These are phyloP conservation scores for Wickerhamomyces rabaulensis DNA, from an alignment of 805 yeast genomes.

Conservation along the genomic window DNA sequence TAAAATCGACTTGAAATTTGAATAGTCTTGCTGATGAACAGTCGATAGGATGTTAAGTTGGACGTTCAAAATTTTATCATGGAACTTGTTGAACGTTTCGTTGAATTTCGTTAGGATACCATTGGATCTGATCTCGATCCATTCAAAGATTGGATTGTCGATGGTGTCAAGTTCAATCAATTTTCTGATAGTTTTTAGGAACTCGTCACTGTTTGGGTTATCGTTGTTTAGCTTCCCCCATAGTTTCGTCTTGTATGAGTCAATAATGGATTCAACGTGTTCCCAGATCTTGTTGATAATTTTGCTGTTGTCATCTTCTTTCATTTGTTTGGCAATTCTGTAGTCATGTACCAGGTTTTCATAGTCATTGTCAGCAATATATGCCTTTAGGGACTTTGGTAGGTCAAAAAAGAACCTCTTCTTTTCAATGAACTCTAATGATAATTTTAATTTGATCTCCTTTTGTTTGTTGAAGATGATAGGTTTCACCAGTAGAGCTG, in stretches of 20 bases:
- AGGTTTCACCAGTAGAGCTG: slow-evolving; percentile 54
- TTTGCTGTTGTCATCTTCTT: slow-evolving; percentile 25
- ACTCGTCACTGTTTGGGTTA: slow-evolving; percentile 17
- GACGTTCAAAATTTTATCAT: slow-evolving; percentile 33
- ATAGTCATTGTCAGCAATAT: slow-evolving; percentile 47
- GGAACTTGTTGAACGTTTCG: slow-evolving; percentile 37
- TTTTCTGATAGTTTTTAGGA: slow-evolving; percentile 43
- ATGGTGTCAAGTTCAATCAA: slow-evolving; percentile 57
- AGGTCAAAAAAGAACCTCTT: slow-evolving; percentile 52
- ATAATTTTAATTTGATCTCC: slow-evolving; percentile 42
- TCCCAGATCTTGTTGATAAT: slow-evolving; percentile 51
- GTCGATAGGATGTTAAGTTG: slow-evolving; percentile 37
- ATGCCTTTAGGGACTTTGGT: slow-evolving; percentile 42
- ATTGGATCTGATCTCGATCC: slow-evolving; percentile 49
- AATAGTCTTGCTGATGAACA: slow-evolving; percentile 29
- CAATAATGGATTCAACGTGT: slow-evolving; percentile 49
- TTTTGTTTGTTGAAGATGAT: slow-evolving; percentile 45
- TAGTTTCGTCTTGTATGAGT: slow-evolving; percentile 45
- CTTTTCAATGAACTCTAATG: slow-evolving; percentile 46
- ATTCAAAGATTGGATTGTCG: slow-evolving; percentile 60
- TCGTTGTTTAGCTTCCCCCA: slow-evolving; percentile 40
- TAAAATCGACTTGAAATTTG: slow-evolving; percentile 20
- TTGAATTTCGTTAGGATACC: slow-evolving; percentile 33
- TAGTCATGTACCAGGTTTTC: slow-evolving; percentile 54
- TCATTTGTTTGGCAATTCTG: slow-evolving; percentile 38